Evolutionary conservation across 371 early-diverging fungal genomes (phyloP), one percentile per base, ranked within the genome.

Genomic region (Mucor indicus): DNA sequence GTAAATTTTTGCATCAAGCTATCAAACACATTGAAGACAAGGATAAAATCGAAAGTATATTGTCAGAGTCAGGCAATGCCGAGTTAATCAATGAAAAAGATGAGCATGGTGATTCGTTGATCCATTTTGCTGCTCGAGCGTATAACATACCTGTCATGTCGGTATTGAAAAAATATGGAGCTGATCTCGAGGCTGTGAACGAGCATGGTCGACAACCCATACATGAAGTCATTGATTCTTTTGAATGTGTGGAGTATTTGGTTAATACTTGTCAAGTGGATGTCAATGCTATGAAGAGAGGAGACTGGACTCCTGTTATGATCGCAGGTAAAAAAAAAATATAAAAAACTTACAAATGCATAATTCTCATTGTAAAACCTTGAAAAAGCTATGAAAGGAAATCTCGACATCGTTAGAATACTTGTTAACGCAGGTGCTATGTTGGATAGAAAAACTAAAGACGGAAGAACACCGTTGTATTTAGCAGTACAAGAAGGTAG

Each of bases 251-350:
- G 1, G 15, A 35, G 3, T 72, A 50, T 48, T 49, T 79, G 20
- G 48, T 70, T 11, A 38, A 55, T 2, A 43, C 35, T 8, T 60
- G 63, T 24, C 47, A 64, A 16, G 67, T 72, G 2, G 70, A 79
- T 44, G 57, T 72, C 3, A 62, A 79, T 54, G 75, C 77, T 10
- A 60, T 76, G 53, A 79, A 79, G 52, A 53, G 75, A 38, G 79
- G 77, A 6, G 77, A 72, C 20, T 79, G 79, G 79, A 76, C 79
- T n/a, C 69, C 77, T 3, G 13, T 67, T 12, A 79, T 79, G 76
- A 72, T 67, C 36, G 66, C 77, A 38, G 63, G 78, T 70, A 59
- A 45, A 13, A 1, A 8, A 35, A 15, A 15, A 7, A 27, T 27
- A 27, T 27, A 27, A 7, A 27, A 11, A 27, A 7, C 5, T 5